phyloP scores from a whole-genome alignment of 768 basidiomycete genomes.

The Hydnomerulius pinastri region DNA sequence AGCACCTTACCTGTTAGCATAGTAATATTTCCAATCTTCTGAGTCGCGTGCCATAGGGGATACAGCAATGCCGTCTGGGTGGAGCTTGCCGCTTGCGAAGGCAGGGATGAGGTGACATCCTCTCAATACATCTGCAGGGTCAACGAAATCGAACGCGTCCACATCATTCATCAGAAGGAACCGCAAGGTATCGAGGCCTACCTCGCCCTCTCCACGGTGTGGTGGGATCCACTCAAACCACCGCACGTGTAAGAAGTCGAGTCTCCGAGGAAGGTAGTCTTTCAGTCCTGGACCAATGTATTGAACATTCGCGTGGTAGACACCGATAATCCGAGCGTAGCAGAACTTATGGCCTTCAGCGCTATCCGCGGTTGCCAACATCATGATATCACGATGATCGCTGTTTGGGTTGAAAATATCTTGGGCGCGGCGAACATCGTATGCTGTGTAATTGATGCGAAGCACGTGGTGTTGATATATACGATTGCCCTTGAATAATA shows the following conservation, averaged over 20 bases:
- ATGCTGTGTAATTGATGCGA: conserved; percentile 43
- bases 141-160: conserved; percentile 36
- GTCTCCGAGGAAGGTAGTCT: background rate
- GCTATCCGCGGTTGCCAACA: conserved; percentile 19
- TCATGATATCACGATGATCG: conserved; percentile 36
- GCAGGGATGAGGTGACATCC: conserved; percentile 36
- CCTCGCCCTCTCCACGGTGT: background rate
- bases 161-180: conserved; percentile 1
- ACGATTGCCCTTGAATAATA: conserved; percentile 28
- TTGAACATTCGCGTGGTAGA: conserved; percentile 12
- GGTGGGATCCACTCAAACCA: background rate
- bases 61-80: conserved; percentile 2
- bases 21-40: conserved; percentile 21
- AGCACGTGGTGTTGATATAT: conserved; percentile 36
- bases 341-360: background rate
- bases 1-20: conserved; percentile 26
- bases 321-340: conserved; percentile 18
- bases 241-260: conserved; percentile 3
- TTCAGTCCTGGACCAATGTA: background rate
- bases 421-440: conserved; percentile 40
- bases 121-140: conserved; percentile 32
- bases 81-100: conserved; percentile 21
- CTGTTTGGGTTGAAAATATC: conserved; percentile 41
- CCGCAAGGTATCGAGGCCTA: conserved; percentile 5
- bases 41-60: background rate